Evolutionary conservation across 1,139 yeast genomes (phyloP).

Genomic region (Candida neerlandica): DNA sequence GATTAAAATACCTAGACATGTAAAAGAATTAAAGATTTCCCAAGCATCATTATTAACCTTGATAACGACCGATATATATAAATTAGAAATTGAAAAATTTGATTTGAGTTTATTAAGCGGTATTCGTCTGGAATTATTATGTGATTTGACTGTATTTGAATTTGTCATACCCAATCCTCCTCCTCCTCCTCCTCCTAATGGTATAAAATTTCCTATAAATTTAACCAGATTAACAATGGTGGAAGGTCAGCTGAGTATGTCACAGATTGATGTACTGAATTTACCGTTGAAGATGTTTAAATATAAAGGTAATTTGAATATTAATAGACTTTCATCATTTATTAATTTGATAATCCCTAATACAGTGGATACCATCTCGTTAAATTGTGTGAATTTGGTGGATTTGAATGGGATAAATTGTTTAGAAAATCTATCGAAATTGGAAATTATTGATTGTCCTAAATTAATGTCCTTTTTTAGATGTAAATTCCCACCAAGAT

Average conservation of each 20-base stretch:
- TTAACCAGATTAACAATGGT: constrained; percentile 6
- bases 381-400: constrained; percentile 10
- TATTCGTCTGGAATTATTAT: constrained; percentile 1
- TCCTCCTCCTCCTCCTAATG: too few relatives aligned
- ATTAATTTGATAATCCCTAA: constrained; percentile 7
- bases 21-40: constrained; percentile 4
- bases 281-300: constrained; percentile 7
- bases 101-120: not conserved
- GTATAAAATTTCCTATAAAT: not conserved
- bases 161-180: not conserved
- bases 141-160: constrained; percentile 6
- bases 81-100: constrained; percentile 2
- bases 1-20: not conserved
- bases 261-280: constrained; percentile 4
- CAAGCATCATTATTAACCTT: constrained; percentile 1
- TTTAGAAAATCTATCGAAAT: constrained; percentile 2
- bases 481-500: constrained; percentile 9
- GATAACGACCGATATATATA: not conserved
- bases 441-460: constrained; percentile 14
- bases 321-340: constrained; percentile 5
- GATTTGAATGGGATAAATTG: constrained; percentile 8
- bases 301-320: constrained; percentile 12
- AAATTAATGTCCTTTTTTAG: constrained; percentile 11
- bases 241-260: constrained; percentile 4
- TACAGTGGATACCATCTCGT: constrained; percentile 3